Base-by-base conservation (phyloP, 148 eudicot species). In the Fagopyrum tataricum region DNA sequence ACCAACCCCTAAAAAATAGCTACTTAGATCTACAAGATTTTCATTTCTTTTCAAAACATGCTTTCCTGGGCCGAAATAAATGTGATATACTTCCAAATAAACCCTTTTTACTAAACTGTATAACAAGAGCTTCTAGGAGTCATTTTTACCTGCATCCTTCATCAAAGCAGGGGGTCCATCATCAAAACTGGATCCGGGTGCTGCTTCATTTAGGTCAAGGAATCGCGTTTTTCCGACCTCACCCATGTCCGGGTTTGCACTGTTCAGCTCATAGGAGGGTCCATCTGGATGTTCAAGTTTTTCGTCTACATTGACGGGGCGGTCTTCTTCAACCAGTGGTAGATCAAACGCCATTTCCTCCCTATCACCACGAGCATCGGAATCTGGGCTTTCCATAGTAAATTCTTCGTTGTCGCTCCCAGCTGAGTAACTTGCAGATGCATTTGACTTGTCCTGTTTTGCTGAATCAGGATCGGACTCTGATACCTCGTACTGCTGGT, bases 171-270 rank as follows among this genome's bases (percentile, higher is more conserved):
- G 76, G 44, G 86, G 89, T 55, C 92, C 91, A 74, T 93, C 98
- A 10, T 93, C 98, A 75, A 90, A 88, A 77, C 90, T 91, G 52
- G 89, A 73, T 75, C 92, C 94, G 0, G 98, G 98, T 76, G 98
- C 98, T 55, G 89, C 82, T 76, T 91, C 97, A 79, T 91, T 93
- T 15, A 91, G 87, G 78, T 93, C 97, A 78, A 91, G 98, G 87
- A 91, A 89, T 41, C 85, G 86, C 55, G 89, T 80, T 73, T 76
- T 79, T 46, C 74, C 79, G 24, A 69, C 83, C 84, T 10, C 37
- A 74, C 26, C 83, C 85, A 75, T 7, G 5, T 87, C 86, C 68
- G 78, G 85, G 26, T 71, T 78, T 56, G 82, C 80, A 72, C 79
- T 80, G 52, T 78, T 79, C 17, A 75, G 68, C 76, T 82, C 83